Base-by-base conservation (phyloP, 2,329 filamentous ascomycete genomes). In the Microcyclosporella mali region DNA sequence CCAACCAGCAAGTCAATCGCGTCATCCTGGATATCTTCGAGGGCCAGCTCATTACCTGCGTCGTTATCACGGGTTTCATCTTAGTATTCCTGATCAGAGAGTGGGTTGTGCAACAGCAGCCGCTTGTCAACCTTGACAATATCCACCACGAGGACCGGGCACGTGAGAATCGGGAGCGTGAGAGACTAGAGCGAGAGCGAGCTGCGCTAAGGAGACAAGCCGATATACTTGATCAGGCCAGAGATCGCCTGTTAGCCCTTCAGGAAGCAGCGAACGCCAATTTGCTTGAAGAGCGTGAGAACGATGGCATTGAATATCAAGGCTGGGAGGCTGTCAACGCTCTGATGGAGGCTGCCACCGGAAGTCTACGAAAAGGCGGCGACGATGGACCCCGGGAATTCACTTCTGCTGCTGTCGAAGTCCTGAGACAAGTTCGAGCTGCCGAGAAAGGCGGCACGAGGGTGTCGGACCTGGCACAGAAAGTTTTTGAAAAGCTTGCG, bases 41-140 rank as follows among this genome's bases (percentile, higher is more conserved):
- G 67, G 92, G 92, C 3, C 89, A 95, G 60, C 78, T 97, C 36
- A 95, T 98, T 54, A 98, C 90, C 1, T 70, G 95, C 4, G 70
- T 94, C 9, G 87, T 97, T 38, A 90, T 98, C 6, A 77, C 95
- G 33, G 88, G 84, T 45, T 98, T 97, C 65, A 95, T 98, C 46
- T 70, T 98, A n/a, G 82, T 98, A 32, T 98, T 98, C 55, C 69
- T 98, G 3, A 95, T 98, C 35, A 75, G 94, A 35, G 92, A 98
- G 68, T 98, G 95, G 77, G 92, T 98, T 38, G 88, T 98, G 8
- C 92, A 98, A 63, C 92, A 98, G 63, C 92, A 98, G 61, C 92
- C 90, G 4, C 83, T 89, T 51, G 84, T 92, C 54, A 94, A 94
- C 32, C 42, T 61, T 14, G 55, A 60, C 18, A 47, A 53, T 4